Percentiles rank a stretch among this genome's conserved stretches.
Evolutionary conservation across 495 filamentous ascomycete species (phyloP).

Genomic region (Podospora fimiseda): DNA sequence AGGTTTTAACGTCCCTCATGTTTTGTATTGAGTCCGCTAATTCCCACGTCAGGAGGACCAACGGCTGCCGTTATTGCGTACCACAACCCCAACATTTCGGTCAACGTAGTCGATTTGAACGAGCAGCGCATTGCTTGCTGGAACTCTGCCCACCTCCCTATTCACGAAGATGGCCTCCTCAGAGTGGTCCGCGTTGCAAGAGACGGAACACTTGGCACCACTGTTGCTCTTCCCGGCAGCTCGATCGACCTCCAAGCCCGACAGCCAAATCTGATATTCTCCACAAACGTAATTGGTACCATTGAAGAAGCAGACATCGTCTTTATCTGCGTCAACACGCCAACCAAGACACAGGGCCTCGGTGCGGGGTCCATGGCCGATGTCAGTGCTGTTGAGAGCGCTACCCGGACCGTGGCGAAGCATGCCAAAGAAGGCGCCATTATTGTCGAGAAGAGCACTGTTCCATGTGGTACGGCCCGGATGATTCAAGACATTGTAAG

Average conservation of each 20-base stretch:
- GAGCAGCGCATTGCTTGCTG: constrained; percentile 58
- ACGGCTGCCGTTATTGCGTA: constrained; percentile 69
- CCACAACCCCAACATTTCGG: constrained; percentile 59
- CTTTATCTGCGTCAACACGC: constrained; percentile 75
- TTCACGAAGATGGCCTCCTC: constrained; percentile 66
- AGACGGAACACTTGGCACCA: constrained; percentile 42
- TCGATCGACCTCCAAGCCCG: constrained; percentile 27
- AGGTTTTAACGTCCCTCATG: background rate
- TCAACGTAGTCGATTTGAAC: constrained; percentile 69
- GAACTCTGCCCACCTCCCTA: constrained; percentile 68
- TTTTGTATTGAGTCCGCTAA: constrained; percentile 1
- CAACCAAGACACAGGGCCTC: constrained; percentile 64
- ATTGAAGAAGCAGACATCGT: constrained; percentile 68
- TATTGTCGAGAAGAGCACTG: constrained; percentile 79
- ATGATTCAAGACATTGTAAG: constrained; percentile 60
- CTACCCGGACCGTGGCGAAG: constrained; percentile 58
- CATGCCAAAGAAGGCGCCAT: constrained; percentile 62
- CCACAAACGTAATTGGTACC: constrained; percentile 52
- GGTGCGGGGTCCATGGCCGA: constrained; percentile 69
- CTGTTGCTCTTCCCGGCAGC: constrained; percentile 14
- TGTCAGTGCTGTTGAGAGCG: constrained; percentile 65
- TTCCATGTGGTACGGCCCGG: constrained; percentile 71
- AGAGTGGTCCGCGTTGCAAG: constrained; percentile 60
- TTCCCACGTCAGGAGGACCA: constrained; percentile 52
- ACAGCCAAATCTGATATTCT: constrained; percentile 65